phyloP scores from a whole-genome alignment of 2,329 filamentous ascomycete species.

The Lachnellula cervina region DNA sequence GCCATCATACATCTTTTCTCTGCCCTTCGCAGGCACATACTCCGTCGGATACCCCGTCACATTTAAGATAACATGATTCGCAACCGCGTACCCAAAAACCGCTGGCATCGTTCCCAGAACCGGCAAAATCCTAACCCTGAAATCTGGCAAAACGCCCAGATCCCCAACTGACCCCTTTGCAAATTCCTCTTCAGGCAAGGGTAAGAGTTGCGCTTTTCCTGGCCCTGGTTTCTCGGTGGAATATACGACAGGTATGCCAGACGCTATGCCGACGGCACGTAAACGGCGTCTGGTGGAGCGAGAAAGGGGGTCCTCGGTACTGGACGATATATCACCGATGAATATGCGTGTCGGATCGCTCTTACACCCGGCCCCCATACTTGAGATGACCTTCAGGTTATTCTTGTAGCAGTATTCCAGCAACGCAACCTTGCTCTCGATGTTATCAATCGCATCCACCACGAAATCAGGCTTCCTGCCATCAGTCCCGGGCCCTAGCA shows the following conservation, averaged over 20 bases:
- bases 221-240: slow-evolving; percentile 86
- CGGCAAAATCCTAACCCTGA: slow-evolving; percentile 88
- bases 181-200: slow-evolving; percentile 83
- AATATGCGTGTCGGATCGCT: slow-evolving; percentile 77
- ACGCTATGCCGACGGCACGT: slow-evolving; percentile 64
- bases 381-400: slow-evolving; percentile 77
- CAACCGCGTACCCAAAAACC: slow-evolving; percentile 85
- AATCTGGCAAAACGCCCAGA: slow-evolving; percentile 83
- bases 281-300: slow-evolving; percentile 77
- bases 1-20: slow-evolving; percentile 89
- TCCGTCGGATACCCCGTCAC: slow-evolving; percentile 81
- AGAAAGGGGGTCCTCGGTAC: slow-evolving; percentile 84
- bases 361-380: slow-evolving; percentile 96
- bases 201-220: slow-evolving; percentile 85
- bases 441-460: slow-evolving; percentile 98
- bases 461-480: slow-evolving; percentile 73
- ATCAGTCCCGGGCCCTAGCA: slow-evolving; percentile 63
- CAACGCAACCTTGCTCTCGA: slow-evolving; percentile 89
- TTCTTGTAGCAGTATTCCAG: slow-evolving; percentile 82
- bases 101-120: slow-evolving; percentile 97
- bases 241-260: slow-evolving; percentile 86
- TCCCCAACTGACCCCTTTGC: slow-evolving; percentile 80
- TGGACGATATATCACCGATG: slow-evolving; percentile 85
- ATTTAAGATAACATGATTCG: slow-evolving; percentile 86
- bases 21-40: slow-evolving; percentile 72